Base-by-base conservation (phyloP, 2,329 filamentous ascomycete species). In the Fragosphaeria purpurea region DNA sequence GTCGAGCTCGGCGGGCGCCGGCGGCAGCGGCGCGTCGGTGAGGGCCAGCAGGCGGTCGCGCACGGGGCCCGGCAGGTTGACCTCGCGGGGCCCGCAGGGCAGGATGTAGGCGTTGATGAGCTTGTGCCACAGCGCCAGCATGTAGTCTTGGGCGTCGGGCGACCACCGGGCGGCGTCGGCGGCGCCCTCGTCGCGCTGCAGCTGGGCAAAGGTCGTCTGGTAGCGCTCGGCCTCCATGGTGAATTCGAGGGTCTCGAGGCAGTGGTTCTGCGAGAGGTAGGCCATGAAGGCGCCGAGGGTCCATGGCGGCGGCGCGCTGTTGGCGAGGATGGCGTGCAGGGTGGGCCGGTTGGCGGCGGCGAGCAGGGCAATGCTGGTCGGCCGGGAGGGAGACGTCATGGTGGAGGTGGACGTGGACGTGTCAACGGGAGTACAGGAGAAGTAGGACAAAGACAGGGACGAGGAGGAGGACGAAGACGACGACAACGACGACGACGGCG, bases 221-320 rank as follows among this genome's bases (percentile, higher is more conserved):
- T 97, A 98, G 54, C 88, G 80, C 52, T 89, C 86, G 30, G 91
- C 86, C 65, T 96, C 93, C 75, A 96, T 85, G 41, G 90, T 95
- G 66, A 98, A 98, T 64, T 97, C 93, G 40, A 98, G 74, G 1
- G 90, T 96, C 67, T 98, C 93, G 57, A 97, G 73, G 64, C 93
- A 98, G 68, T 97, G 91, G 62, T 97, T 97, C 63, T 95, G 90
- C 1, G 91, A 96, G 4, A 97, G 77, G 62, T 95, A 97, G 50
- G 90, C 90, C 81, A 93, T 97, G 67, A 97, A 97, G 35, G 91
- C 91, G 53, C 82, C 83, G 7, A 96, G 74, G 0, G 90, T 95
- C 77, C 88, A 97, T 58, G 93, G 93, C 41, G 88, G 83, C 7
- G 87, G 82, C 38, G 93, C 87, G 43, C 79, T 80, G 68, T 96